A percentile compares a stretch with the other conserved stretches of the same genome.
Evolutionary conservation across 768 basidiomycete species (phyloP).

Genomic region (Kwoniella shandongensis): DNA sequence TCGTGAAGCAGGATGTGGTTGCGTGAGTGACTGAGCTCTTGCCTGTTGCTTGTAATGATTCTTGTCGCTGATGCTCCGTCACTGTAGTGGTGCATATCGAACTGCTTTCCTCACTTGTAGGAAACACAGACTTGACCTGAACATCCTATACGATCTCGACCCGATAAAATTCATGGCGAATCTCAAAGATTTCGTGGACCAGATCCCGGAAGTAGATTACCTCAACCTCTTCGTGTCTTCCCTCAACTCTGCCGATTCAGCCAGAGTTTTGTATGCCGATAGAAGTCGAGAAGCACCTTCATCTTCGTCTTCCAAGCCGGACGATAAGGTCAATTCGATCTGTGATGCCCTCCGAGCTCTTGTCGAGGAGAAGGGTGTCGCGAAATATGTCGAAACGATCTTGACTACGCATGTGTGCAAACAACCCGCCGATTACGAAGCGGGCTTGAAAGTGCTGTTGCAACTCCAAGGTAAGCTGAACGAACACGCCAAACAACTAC

Average conservation of each 20-base stretch:
- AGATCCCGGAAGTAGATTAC: conserved; percentile 85
- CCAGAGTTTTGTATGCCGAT: conserved; percentile 16
- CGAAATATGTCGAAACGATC: conserved; percentile 83
- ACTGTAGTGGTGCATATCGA: conserved; percentile 67
- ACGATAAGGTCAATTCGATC: conserved; percentile 62
- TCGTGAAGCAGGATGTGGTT: conserved; percentile 73
- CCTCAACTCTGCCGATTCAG: conserved; percentile 51
- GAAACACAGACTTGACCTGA: conserved; percentile 89
- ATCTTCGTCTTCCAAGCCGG: conserved; percentile 1
- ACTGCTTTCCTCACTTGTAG: conserved; percentile 88
- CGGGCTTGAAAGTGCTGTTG: conserved; percentile 72
- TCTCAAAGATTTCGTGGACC: conserved; percentile 71
- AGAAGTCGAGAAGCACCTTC: conserved; percentile 3
- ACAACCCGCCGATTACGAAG: conserved; percentile 84
- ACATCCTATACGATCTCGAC: conserved; percentile 80
- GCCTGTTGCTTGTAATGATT: not conserved
- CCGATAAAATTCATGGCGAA: conserved; percentile 65
- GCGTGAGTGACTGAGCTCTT: conserved; percentile 62
- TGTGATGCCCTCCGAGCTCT: conserved; percentile 75
- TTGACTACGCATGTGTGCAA: conserved; percentile 92
- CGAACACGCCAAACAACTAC: not conserved
- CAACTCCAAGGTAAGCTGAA: conserved; percentile 67
- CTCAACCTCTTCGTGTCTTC: conserved; percentile 87
- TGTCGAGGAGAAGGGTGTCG: conserved; percentile 67
- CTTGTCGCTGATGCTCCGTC: conserved; percentile 11